Conservation (phyloP, 1,139 yeast species). For the Diutina rugosa region DNA sequence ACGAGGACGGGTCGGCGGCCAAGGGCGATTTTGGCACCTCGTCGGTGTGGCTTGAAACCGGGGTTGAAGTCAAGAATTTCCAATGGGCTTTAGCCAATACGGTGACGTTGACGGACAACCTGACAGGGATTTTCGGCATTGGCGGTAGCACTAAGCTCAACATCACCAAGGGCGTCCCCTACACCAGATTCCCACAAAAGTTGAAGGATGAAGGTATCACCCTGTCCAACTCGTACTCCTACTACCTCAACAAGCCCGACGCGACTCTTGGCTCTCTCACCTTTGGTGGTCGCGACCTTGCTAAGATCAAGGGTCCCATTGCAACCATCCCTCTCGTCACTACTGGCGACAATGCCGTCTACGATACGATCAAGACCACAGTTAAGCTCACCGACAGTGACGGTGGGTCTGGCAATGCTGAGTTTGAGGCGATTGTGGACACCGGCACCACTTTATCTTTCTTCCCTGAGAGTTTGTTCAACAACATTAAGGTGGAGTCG, state of each 20-base stretch:
- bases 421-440: not conserved
- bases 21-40: constrained; percentile 4
- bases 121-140: constrained; percentile 5
- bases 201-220: not conserved
- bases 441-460: not conserved
- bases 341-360: not conserved
- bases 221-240: not conserved
- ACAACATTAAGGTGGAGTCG: not conserved
- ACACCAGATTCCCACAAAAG: not conserved
- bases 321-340: not conserved
- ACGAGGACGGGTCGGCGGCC: constrained; percentile 3
- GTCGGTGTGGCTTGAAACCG: constrained; percentile 1
- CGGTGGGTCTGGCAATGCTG: too few relatives aligned
- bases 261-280: not conserved
- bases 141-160: not conserved
- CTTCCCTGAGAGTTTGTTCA: not conserved
- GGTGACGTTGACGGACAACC: not conserved
- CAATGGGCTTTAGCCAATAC: constrained; percentile 5
- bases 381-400: too few relatives aligned
- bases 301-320: not conserved
- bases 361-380: not conserved
- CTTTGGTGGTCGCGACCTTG: not conserved
- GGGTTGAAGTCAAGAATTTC: constrained; percentile 3
- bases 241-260: not conserved
- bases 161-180: not conserved